A percentile compares a stretch with the other conserved stretches of the same genome.
Evolutionary conservation across 2,329 filamentous ascomycete genomes (phyloP).

Genomic region (Aureobasidium mangrovei): DNA sequence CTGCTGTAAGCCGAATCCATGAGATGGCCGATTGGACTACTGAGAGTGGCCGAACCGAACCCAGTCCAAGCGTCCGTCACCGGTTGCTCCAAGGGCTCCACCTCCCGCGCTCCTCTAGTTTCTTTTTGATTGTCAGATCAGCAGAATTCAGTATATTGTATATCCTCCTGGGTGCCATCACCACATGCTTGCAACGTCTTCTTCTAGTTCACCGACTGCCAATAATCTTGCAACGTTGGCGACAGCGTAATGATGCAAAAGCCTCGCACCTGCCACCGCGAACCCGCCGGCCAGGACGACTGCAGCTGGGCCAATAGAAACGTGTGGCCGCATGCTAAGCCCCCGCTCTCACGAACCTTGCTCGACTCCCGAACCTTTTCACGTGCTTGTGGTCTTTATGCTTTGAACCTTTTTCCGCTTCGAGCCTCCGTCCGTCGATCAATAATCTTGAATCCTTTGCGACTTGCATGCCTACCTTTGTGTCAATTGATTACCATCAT

Average conservation of each 20-base stretch:
- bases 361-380: slow-evolving; percentile 6
- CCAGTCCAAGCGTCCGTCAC: slow-evolving; percentile 1
- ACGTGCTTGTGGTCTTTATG: neutral
- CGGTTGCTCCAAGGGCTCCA: neutral
- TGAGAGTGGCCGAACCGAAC: slow-evolving; percentile 5
- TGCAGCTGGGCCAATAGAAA: neutral
- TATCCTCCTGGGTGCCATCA: too few species aligned
- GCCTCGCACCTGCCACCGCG: neutral
- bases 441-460: neutral
- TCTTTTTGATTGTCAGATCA: slow-evolving; percentile 5
- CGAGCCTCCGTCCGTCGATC: neutral
- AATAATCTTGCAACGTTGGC: neutral
- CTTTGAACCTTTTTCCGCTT: slow-evolving; percentile 5
- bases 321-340: slow-evolving; percentile 11
- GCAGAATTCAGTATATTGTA: too few species aligned
- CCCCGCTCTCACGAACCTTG: slow-evolving; percentile 9
- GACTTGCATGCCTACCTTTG: neutral
- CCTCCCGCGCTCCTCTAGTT: slow-evolving; percentile 4
- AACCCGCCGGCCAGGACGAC: neutral
- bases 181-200: too few species aligned
- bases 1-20: neutral
- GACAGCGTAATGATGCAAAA: neutral
- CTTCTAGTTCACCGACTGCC: neutral
- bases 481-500: neutral
- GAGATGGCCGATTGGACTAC: slow-evolving; percentile 5